Base-by-base conservation (phyloP, 805 yeast species). In the Myxozyma lipomycoides region DNA sequence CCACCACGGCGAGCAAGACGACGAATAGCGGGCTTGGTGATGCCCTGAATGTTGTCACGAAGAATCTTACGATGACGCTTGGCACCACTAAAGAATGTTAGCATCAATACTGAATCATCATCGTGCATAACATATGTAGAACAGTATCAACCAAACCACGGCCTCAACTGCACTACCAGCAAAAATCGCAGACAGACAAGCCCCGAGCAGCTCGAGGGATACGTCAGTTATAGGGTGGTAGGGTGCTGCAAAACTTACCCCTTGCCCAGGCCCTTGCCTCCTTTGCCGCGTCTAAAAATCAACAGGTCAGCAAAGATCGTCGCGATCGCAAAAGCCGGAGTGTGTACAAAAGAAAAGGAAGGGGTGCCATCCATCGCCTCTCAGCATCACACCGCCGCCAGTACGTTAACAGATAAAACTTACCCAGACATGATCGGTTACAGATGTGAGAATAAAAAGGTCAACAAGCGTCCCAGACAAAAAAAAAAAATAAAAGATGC, bases 1-100 rank as follows among this genome's bases (percentile, higher is more conserved):
- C 98, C 98, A 79, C 98, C 98, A 87, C 98, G 89, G 84, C 98
- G 91, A 47, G 98, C 98, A 69, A 91, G 85, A 87, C 98, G 91
- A 82, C 98, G 89, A 72, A 91, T 91, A 71, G 98, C 98, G 72
- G 98, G 98, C 83, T 91, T 91, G 60, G 98, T 91, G 73, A 91
- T 91, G 82, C 98, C 98, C 78, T 90, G 97, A 66, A 93, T 91
- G 91, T 91, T 93, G 76, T 93, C 98, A 82, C 98, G 90, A 64
- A 90, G 81, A 77, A 91, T 87, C 87, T 90, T 90, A 84, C 98
- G 88, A 89, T 91, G 98, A 78, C 98, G 89, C 84, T 91, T 91
- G 69, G 98, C 98, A 80, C 98, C 98, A 78, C 97, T 55, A 19
- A 6, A 28, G 21, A 17, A 21, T n/a, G 38, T 49, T 48, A 49